Evolutionary conservation across 2,329 filamentous ascomycete species (phyloP).

Genomic region (Calonectria honghensis): DNA sequence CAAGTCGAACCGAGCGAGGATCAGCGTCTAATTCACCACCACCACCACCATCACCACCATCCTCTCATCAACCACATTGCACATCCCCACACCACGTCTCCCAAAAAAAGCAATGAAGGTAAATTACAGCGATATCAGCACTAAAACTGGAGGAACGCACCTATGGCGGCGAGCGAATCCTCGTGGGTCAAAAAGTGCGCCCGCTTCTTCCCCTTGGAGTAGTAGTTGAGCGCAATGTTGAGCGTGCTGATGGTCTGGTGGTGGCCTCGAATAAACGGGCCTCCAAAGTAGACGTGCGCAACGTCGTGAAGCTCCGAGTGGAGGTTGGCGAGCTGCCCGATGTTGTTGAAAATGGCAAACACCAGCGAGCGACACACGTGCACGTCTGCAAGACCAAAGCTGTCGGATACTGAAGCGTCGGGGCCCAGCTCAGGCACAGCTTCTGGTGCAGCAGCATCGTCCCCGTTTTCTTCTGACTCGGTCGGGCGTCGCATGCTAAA

Average conservation of each 20-base stretch:
- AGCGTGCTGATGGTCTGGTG: constrained; percentile 98
- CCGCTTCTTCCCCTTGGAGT: constrained; percentile 94
- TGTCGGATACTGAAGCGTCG: background rate
- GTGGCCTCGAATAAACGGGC: constrained; percentile 96
- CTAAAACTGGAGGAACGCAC: constrained; percentile 85
- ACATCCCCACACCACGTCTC: background rate
- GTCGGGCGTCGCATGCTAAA: constrained; percentile 93
- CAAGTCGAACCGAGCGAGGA: background rate
- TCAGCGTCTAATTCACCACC: background rate
- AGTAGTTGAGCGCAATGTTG: constrained; percentile 97
- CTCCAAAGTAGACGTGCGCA: constrained; percentile 96
- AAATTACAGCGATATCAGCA: background rate
- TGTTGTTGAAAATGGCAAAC: constrained; percentile 98
- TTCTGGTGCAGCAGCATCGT: constrained; percentile 71
- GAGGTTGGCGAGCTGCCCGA: constrained; percentile 97
- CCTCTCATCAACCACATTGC: background rate
- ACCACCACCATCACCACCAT: no score
- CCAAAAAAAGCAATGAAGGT: background rate
- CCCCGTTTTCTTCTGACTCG: constrained; percentile 85
- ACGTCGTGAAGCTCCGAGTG: constrained; percentile 96
- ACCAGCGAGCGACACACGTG: constrained; percentile 96
- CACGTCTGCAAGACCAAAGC: constrained; percentile 76
- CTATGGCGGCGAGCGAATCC: constrained; percentile 94
- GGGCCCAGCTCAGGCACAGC: constrained; percentile 56
- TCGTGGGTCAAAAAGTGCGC: constrained; percentile 97